Base-by-base conservation (phyloP, 202 grass and related monocot species). In the Brachypodium distachyon region DNA sequence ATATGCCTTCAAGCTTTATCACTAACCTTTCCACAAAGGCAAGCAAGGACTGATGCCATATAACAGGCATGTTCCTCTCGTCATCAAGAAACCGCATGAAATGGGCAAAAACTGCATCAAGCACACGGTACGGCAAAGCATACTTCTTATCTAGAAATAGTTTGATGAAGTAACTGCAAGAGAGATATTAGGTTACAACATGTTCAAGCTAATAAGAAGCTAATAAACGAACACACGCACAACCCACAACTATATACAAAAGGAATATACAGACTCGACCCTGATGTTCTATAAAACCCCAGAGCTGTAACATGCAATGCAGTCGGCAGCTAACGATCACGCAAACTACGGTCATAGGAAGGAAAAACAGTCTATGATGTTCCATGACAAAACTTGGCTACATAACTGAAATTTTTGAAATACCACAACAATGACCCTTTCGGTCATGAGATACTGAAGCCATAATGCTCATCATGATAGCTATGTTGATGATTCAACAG, bases 61-160 rank as follows among this genome's bases (percentile, higher is more conserved):
- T 94, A 54, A 94, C 95, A 77, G 91, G 95, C 95, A 97, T 94
- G 76, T 68, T 67, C 53, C 86, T 88, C 60, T 84, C 58, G 22
- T 94, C 89, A 40, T 84, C 84, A 39, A 88, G 84, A 85, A 97
- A 97, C 17, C 91, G 67, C 89, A 97, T 84, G 77, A 97, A 97
- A 79, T 98, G 95, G 21, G 87, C 89, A 81, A 92, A 77, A 59
- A 94, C 85, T 21, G 91, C 84, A 90, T 98, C 95, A 48, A 94
- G 85, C 9, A 88, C 89, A 2, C 83, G 79, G 32, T 92, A 92
- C 57, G 91, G 95, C 85, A 98, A 88, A 79, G 91, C 87, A 85
- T 98, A 98, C 74, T 94, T 98, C 87, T 98, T 98, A 70, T 98
- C 95, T 28, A 98, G 59, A 85, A 98, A 88, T 68, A 98, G 73